Base-by-base conservation (phyloP, 2,329 filamentous ascomycete genomes). In the Cercospora sp. region DNA sequence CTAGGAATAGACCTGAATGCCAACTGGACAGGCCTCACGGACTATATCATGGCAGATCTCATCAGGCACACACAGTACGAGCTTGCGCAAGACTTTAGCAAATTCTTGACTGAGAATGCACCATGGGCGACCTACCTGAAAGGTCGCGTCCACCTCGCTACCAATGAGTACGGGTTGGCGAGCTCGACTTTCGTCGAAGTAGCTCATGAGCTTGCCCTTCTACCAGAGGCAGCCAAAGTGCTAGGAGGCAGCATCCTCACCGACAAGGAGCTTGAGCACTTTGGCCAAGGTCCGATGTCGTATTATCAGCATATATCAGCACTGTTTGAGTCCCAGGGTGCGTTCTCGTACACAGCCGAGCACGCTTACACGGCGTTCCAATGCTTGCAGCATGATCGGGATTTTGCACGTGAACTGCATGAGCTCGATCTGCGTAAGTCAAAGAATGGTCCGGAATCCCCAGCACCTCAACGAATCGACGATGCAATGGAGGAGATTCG, bases 251-350 rank as follows among this genome's bases (percentile, higher is more conserved):
- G 83, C 53, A 88, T 88, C 8, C 86, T 97, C 13, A 85, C 98
- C 24, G 89, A 91, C 64, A 88, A 90, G 2, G 92, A 97, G 72
- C 90, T 89, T 12, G 83, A 84, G 63, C 82, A 78, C 63, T 89
- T 90, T 76, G 85, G 93, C 76, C 87, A 88, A 66, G 95, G 94
- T 1, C 85, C 94, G 49, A 87, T 92, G 5, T 89, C 87, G 70
- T 99, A 97, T 81, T 96, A 96, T 79, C 88, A 90, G 51, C 95
- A 99, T 78, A 87, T 98, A 61, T 87, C 94, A 12, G 85, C 88
- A 21, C 85, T 99, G 1, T 98, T 91, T 76, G 94, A 97, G 77
- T 87, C 87, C 73, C 86, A 88, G 53, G 91, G 90, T 73, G 89
- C 90, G 0, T 92, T 91, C 78, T 91, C 91, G 1, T 91, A 91